phyloP scores from a whole-genome alignment of 2,329 filamentous ascomycete species.

The Trichoderma koningii region DNA sequence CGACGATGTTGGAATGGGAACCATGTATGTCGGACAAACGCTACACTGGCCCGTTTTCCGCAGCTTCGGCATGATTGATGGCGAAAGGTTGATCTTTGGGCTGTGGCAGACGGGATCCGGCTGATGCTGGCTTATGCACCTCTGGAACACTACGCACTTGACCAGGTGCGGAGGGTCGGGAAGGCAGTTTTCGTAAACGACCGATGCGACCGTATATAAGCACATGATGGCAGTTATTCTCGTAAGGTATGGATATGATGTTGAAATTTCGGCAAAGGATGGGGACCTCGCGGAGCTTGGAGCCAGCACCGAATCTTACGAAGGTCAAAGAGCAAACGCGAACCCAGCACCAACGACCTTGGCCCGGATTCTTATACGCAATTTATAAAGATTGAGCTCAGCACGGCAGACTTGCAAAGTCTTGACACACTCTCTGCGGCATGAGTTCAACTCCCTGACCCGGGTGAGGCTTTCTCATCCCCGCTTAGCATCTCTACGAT shows the following conservation, averaged over 20 bases:
- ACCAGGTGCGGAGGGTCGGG: constrained; percentile 1
- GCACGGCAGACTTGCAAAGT: too few species aligned
- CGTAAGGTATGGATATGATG: background rate
- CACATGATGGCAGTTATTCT: background rate
- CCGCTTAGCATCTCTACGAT: background rate
- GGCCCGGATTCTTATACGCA: too few species aligned
- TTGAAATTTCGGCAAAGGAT: too few species aligned
- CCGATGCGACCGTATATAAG: background rate
- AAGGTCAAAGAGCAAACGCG: background rate
- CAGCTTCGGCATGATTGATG: background rate
- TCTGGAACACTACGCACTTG: constrained; percentile 8
- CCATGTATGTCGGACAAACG: background rate
- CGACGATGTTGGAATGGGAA: background rate
- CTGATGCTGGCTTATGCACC: background rate
- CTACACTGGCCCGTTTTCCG: background rate
- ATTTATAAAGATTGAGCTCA: too few species aligned
- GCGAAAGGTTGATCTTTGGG: background rate
- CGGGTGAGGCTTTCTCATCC: background rate
- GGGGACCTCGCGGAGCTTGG: too few species aligned
- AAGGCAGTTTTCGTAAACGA: background rate
- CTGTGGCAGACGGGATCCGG: background rate
- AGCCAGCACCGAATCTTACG: too few species aligned
- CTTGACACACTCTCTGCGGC: background rate
- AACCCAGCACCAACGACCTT: background rate
- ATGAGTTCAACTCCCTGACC: background rate